Evolutionary conservation across 1,284 basidiomycete genomes (phyloP).

Genomic region (Singerocomus rubriflavus): DNA sequence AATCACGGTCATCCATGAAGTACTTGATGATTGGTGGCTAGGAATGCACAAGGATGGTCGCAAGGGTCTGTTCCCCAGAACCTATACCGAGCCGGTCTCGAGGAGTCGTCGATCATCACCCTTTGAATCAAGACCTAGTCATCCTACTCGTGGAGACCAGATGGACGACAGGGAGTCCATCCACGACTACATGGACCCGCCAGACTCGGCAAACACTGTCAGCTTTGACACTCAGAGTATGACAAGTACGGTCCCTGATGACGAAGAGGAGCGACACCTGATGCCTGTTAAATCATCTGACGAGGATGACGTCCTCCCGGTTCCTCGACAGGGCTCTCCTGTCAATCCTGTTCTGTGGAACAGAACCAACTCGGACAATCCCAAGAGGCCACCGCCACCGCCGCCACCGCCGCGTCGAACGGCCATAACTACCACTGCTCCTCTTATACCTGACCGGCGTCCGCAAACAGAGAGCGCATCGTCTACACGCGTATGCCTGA

Average conservation of each 20-base stretch:
- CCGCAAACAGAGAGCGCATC: slow-evolving; percentile 10
- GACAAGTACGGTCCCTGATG: slow-evolving; percentile 41
- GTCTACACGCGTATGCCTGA: slow-evolving; percentile 10
- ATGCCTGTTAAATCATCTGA: slow-evolving; percentile 27
- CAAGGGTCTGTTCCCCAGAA: slow-evolving; percentile 74
- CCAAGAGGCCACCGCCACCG: slow-evolving; percentile 36
- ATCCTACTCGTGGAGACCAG: slow-evolving; percentile 8
- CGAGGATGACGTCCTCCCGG: slow-evolving; percentile 17
- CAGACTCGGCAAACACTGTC: slow-evolving; percentile 28
- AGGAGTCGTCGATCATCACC: slow-evolving; percentile 23
- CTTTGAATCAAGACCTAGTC: slow-evolving; percentile 14
- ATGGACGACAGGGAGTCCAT: slow-evolving; percentile 17
- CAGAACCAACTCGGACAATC: slow-evolving; percentile 18
- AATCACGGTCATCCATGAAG: slow-evolving; percentile 71
- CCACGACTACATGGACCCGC: slow-evolving; percentile 42
- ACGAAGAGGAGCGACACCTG: slow-evolving; percentile 38
- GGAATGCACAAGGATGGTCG: slow-evolving; percentile 62
- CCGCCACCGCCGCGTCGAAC: slow-evolving; percentile 42
- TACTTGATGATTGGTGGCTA: slow-evolving; percentile 84
- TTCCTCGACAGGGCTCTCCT: slow-evolving; percentile 14
- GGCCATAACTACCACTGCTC: slow-evolving; percentile 14
- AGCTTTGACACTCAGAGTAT: slow-evolving; percentile 43
- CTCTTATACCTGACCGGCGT: slow-evolving; percentile 24
- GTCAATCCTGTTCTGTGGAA: slow-evolving; percentile 33
- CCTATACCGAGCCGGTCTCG: slow-evolving; percentile 59